Percentiles rank a stretch among this genome's conserved stretches.
Evolutionary conservation across 805 yeast species (phyloP).

Genomic region (Lachancea lanzarotensis): DNA sequence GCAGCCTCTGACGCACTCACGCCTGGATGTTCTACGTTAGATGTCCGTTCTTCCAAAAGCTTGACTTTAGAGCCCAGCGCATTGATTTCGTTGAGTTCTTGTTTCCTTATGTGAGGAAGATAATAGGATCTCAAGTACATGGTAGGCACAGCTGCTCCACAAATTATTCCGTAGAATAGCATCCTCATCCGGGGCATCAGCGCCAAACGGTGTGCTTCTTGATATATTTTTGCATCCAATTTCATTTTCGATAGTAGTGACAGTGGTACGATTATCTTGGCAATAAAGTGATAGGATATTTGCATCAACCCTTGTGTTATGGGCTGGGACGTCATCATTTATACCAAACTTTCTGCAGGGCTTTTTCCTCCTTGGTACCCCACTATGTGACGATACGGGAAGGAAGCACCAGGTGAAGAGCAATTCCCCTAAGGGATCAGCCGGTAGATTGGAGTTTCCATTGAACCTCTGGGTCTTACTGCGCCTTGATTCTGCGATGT

Average conservation of each 20-base stretch:
- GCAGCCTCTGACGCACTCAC: constrained; percentile 1
- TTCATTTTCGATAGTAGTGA: constrained; percentile 15
- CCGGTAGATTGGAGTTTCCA: too few species aligned
- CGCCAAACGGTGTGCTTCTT: constrained; percentile 26
- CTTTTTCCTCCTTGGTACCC: too few species aligned
- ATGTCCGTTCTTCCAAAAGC: constrained; percentile 3
- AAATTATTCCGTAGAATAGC: constrained; percentile 21
- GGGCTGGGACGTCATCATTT: too few species aligned
- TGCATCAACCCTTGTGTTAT: too few species aligned
- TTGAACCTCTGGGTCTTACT: too few species aligned
- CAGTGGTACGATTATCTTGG: too few species aligned
- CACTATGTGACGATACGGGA: too few species aligned
- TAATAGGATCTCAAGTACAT: constrained; percentile 18
- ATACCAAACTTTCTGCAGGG: too few species aligned
- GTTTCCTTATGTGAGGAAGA: constrained; percentile 11
- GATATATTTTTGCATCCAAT: constrained; percentile 19
- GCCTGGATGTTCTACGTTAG: constrained; percentile 3
- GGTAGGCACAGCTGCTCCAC: constrained; percentile 28
- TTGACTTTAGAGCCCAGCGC: constrained; percentile 3
- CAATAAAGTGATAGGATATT: too few species aligned
- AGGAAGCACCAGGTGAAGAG: too few species aligned
- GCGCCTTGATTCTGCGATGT: too few species aligned
- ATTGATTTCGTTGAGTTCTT: constrained; percentile 2
- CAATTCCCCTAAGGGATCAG: too few species aligned
- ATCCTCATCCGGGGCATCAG: constrained; percentile 22